Base-by-base conservation (phyloP, 129 eudicot species). In the Dittrichia graveolens region DNA sequence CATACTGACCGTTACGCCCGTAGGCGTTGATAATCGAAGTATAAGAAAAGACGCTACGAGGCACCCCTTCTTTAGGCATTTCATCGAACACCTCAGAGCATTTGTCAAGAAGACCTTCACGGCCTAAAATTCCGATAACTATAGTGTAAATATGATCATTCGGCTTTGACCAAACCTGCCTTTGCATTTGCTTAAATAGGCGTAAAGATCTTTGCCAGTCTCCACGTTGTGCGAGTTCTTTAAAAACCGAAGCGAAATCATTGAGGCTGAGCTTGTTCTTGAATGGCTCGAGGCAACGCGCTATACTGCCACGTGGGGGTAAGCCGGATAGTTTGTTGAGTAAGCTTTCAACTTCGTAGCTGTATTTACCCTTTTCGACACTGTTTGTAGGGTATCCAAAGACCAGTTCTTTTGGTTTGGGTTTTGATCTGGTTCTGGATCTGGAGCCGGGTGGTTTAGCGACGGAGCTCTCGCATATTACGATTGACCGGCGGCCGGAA, bases 171-270 rank as follows among this genome's bases (percentile, higher is more conserved):
- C 98, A 93, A 16, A 85, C 78, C 78, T 93, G 98, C 38, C 98
- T 74, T 85, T 93, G 98, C 95, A 93, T 93, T 37, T 93, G 89
- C 67, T 93, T 93, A 61, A 93, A 93, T 13, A 93, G 72, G 11
- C 98, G 87, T 1, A 93, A 80, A 1, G 98, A 89, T 7, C 98
- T 57, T 38, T 93, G 98, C 98, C 98, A 93, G 59, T 93, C 98
- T 8, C 95, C 89, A 14, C 98, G 92, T 1, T 74, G 85, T 3
- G 98, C 98, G 38, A 93, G 89, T 65, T 93, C 98, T 69, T 84
- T 87, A 71, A 93, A 93, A 6, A 93, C 95, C 19, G 69, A 75
- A 56, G 92, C 80, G 44, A 93, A 93, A 63, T 93, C 98, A 50
- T 84, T 85, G 8, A 89, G 83, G 41, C 89, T 85, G 19, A 90